Evolutionary conservation across 192 early-diverging fungal species (phyloP).

Genomic region (Ambispora gerdemannii): DNA sequence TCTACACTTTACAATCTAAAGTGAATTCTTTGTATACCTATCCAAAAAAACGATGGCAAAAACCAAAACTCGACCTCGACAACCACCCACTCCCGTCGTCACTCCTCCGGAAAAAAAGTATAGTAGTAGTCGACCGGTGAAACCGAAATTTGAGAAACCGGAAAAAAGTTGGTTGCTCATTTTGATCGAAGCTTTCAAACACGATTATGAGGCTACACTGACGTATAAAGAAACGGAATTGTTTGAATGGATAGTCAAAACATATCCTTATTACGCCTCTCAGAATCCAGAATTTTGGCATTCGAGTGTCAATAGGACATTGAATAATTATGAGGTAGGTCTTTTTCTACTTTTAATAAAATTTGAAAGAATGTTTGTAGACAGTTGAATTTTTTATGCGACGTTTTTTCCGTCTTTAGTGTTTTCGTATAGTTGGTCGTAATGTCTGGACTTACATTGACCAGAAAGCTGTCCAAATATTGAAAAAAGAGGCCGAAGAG

Average conservation of each 20-base stretch:
- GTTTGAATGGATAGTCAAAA: constrained; percentile 41
- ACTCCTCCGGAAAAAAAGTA: neutral
- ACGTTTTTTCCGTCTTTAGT: constrained; percentile 29
- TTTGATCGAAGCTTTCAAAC: constrained; percentile 45
- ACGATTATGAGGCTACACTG: constrained; percentile 44
- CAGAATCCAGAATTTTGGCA: constrained; percentile 41
- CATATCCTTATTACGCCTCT: constrained; percentile 40
- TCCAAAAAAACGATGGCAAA: neutral
- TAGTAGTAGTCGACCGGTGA: constrained; percentile 24
- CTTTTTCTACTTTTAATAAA: constrained; percentile 27
- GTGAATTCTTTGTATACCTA: neutral
- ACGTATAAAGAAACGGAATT: constrained; percentile 43
- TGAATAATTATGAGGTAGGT: constrained; percentile 35
- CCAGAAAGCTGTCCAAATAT: constrained; percentile 28
- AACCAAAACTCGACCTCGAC: neutral
- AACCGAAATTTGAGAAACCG: constrained; percentile 34
- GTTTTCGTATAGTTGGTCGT: neutral
- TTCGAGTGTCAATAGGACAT: constrained; percentile 39
- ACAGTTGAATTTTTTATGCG: constrained; percentile 33
- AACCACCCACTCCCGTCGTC: constrained; percentile 3
- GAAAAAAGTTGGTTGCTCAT: constrained; percentile 44
- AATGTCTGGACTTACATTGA: neutral
- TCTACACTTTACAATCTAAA: neutral
- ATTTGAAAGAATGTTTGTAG: constrained; percentile 39
- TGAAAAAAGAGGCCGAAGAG: constrained; percentile 30